Evolutionary conservation across 1,284 basidiomycete genomes (phyloP), one percentile per base, ranked within the genome.

Genomic region (Microbotryomycetes sp.): DNA sequence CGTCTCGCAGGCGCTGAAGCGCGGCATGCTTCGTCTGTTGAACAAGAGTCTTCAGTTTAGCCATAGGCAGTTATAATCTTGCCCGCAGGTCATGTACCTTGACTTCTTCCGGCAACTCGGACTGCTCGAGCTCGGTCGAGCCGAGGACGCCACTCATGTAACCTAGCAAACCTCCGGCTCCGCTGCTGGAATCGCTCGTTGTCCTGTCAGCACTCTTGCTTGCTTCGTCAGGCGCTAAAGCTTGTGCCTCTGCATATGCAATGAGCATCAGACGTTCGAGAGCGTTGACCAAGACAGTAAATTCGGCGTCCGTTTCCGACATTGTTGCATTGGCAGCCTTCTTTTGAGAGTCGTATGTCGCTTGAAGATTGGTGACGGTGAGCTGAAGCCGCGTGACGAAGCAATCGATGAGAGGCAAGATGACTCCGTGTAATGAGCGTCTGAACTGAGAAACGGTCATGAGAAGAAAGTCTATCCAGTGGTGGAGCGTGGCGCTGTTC

Each of bases 381-480:
- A 75, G 72, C 16, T 81, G 80, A n/a, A 94, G 75, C 64, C 92
- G 88, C 41, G 81, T 79, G 72, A 89, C 89, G 54, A 96, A 75
- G 68, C 87, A 87, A 64, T 91, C 89, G 64, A 83, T 86, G 24
- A 98, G 78, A 1, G 90, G 86, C 16, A 83, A 79, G n/a, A 96
- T 79, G 45, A 87, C 80, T 16, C 79, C 76, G 47, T 84, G 82
- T 6, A 89, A 77, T 24, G 82, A 78, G 48, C 84, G 83, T 62
- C 88, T 87, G 71, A 90, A 88, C 68, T 89, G 85, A 0, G 89
- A 85, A 7, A 93, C 78, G 0, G 89, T 88, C 85, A 90, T 90
- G 56, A 97, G 81, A 59, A 97, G 81, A 73, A 98, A 97, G 74
- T 97, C 94, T 24, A 97, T 81, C 94, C 94, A 98, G 73, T 96